phyloP scores from a whole-genome alignment of 108 stramenopile species.

The Bacterosira constricta region DNA sequence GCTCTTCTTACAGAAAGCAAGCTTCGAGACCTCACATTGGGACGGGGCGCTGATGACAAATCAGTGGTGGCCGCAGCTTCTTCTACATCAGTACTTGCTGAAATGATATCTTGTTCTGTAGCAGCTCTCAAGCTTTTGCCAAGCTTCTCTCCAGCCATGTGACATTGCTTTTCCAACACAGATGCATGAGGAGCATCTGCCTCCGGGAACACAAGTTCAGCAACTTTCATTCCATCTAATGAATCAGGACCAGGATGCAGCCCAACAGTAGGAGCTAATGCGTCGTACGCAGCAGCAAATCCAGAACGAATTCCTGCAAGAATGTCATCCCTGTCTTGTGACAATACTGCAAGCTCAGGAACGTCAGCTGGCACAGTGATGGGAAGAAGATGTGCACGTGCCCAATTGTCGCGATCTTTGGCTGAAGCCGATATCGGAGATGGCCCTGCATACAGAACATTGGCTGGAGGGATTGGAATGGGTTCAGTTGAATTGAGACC shows the following conservation, averaged over 20 bases:
- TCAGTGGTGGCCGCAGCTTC: background rate
- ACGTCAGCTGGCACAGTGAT: conserved; percentile 62
- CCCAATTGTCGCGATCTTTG: conserved; percentile 52
- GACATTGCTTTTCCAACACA: conserved; percentile 1
- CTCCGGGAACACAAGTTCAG: conserved; percentile 40
- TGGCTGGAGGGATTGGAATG: conserved; percentile 71
- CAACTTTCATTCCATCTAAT: conserved; percentile 27
- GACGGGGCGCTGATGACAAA: conserved; percentile 4
- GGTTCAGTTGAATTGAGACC: conserved; percentile 44
- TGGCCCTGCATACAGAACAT: conserved; percentile 63
- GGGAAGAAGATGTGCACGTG: conserved; percentile 69
- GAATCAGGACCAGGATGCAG: conserved; percentile 17
- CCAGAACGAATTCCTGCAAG: conserved; percentile 71
- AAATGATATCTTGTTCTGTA: background rate
- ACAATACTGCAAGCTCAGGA: conserved; percentile 59
- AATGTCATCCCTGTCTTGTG: conserved; percentile 69
- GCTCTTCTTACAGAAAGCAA: conserved; percentile 3
- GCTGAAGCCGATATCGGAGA: conserved; percentile 3
- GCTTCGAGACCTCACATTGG: background rate
- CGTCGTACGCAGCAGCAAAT: conserved; percentile 76
- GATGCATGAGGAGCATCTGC: conserved; percentile 9
- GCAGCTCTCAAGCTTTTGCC: background rate
- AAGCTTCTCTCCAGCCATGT: conserved; percentile 32
- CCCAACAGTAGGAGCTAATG: conserved; percentile 59
- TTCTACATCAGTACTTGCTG: background rate